Evolutionary conservation across 495 filamentous ascomycete genomes (phyloP).

Genomic region (Tuber indicum): DNA sequence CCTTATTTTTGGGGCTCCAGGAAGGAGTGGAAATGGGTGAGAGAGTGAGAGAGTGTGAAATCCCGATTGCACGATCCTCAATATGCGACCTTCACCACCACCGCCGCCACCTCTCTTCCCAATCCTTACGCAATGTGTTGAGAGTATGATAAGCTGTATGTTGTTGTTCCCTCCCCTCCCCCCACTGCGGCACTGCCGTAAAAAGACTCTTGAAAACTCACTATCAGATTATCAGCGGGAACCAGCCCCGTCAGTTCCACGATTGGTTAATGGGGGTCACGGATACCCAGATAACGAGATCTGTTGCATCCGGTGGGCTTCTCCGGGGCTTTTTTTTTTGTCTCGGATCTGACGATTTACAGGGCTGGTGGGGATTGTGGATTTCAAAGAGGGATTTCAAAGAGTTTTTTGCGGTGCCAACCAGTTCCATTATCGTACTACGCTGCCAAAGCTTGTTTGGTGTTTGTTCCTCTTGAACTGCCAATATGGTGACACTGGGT

Average conservation of each 20-base stretch:
- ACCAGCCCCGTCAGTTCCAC: too few species aligned
- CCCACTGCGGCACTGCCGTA: too few species aligned
- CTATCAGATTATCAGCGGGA: too few species aligned
- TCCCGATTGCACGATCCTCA: background rate
- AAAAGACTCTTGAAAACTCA: background rate
- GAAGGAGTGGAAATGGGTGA: background rate
- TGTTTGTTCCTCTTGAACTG: background rate
- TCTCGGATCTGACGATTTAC: too few species aligned
- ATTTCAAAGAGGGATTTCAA: too few species aligned
- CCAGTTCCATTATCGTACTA: background rate
- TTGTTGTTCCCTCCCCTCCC: background rate
- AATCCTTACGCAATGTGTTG: background rate
- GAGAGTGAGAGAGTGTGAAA: background rate
- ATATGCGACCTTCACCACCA: background rate
- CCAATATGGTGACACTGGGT: background rate
- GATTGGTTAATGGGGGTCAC: too few species aligned
- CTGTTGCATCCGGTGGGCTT: too few species aligned
- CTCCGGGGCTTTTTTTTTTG: too few species aligned
- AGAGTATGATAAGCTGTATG: background rate
- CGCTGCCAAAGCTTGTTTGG: background rate
- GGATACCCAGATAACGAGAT: too few species aligned
- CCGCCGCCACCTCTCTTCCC: background rate
- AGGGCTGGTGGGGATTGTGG: too few species aligned
- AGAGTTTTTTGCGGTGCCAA: too few species aligned
- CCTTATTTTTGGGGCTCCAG: background rate